Base-by-base conservation (phyloP, 2,329 filamentous ascomycete genomes). In the Calonectria pteridis region DNA sequence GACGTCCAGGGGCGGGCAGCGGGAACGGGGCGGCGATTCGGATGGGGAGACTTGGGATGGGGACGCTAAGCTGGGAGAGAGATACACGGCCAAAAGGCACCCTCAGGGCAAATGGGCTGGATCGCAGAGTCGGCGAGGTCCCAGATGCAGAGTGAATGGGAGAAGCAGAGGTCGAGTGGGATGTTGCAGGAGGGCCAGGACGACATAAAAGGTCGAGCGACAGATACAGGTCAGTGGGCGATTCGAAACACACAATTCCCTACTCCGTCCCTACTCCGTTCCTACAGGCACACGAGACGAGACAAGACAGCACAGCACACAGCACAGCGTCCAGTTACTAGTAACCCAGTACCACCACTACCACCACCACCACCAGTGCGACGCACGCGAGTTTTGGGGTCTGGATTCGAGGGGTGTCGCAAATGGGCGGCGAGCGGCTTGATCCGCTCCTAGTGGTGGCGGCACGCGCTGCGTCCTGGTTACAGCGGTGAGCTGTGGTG, bases 1-100 rank as follows among this genome's bases (percentile, higher is more conserved):
- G 77, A 78, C 64, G 78, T 78, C 78, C 78, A 79, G 78, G 78
- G 78, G 77, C 69, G 75, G 64, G 69, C 76, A 77, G 75, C 72
- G 75, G 76, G 69, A 67, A 75, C 67, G 67, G 70, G 53, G 63
- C 63, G 63, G 26, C 53, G 63, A 62, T 72, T 55, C 64, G 69
- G 40, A 67, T 55, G 51, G 63, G 63, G 69, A 49, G 69, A 67
- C 49, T 58, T 71, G 49, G 68, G 33, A 59, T 16, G 58, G 55
- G 53, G 64, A 67, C 63, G 69, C 69, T 68, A 72, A 62, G 55
- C 31, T 55, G 51, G 46, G 46, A n/a, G 51, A 31, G 33, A 67
- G 35, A 43, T 53, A 55, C 35, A 55, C 46, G 46, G 63, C n/a
- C n/a, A 23, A 46, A 29, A 35, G 43, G 43, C 50, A 31, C 35